These are phyloP conservation scores for Aulographum hederae DNA, from an alignment of 2,329 filamentous ascomycete genomes.

Conservation along the genomic window DNA sequence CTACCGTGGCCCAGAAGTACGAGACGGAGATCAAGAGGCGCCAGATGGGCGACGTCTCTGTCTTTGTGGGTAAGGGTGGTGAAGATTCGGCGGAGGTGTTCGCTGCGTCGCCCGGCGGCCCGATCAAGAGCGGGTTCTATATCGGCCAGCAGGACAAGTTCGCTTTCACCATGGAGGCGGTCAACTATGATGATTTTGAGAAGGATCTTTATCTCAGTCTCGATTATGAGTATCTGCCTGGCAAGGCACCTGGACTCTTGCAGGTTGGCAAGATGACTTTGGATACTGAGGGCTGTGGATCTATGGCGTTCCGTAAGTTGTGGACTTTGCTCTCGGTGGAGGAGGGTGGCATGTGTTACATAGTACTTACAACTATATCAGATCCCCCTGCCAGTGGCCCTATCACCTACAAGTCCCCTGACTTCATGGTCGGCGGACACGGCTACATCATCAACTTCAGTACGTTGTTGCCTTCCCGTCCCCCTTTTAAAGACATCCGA, in stretches of 20 bases:
- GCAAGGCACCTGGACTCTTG: conserved; percentile 1
- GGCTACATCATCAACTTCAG: conserved; percentile 3
- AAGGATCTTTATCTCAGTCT: conserved; percentile 2
- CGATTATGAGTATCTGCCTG: conserved; percentile 2
- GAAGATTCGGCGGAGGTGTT: conserved; percentile 1
- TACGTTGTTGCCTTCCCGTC: neutral
- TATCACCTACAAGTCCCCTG: conserved; percentile 2
- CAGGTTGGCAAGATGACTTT: conserved; percentile 3
- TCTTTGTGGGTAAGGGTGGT: conserved; percentile 3
- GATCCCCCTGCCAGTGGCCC: conserved; percentile 2
- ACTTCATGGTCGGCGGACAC: conserved; percentile 1
- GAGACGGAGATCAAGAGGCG: too few species aligned
- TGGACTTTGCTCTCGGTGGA: too few species aligned
- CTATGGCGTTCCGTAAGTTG: neutral
- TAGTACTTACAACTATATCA: neutral
- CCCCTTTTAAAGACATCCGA: neutral
- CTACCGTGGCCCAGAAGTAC: too few species aligned
- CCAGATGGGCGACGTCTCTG: too few species aligned
- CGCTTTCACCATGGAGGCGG: conserved; percentile 1
- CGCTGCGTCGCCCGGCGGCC: neutral
- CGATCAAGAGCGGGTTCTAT: conserved; percentile 4
- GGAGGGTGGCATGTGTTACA: neutral
- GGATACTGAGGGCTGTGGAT: conserved; percentile 1
- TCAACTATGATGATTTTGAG: conserved; percentile 3
- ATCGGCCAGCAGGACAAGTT: conserved; percentile 1